Percentiles rank a stretch among this genome's conserved stretches.
phyloP scores from a whole-genome alignment of 257 asterid genomes.

The Buddleja alternifolia region DNA sequence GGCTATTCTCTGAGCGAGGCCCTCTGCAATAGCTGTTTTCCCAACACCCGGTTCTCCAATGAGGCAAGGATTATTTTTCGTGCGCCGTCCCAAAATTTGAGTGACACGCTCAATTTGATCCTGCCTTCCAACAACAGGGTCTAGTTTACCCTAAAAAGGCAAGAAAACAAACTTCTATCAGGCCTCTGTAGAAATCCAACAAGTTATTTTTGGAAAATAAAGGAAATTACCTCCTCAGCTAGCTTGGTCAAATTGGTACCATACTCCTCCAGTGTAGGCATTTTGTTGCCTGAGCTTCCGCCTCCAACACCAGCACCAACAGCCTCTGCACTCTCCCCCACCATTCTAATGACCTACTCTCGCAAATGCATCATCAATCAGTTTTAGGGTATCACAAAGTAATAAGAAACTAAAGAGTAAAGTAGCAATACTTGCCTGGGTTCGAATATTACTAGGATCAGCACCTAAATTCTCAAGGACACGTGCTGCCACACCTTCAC shows the following conservation, averaged over 20 bases:
- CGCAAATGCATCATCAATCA: constrained; percentile 18
- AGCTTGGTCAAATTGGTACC: constrained; percentile 78
- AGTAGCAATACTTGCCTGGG: constrained; percentile 58
- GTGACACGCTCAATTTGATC: constrained; percentile 94
- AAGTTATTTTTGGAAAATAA: constrained; percentile 8
- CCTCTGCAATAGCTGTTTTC: constrained; percentile 98
- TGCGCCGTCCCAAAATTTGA: constrained; percentile 94
- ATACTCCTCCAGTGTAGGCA: constrained; percentile 80
- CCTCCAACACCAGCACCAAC: constrained; percentile 89
- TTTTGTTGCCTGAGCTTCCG: constrained; percentile 72
- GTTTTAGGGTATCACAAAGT: constrained; percentile 38
- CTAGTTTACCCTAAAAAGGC: constrained; percentile 79
- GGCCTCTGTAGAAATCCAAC: not conserved
- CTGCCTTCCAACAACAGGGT: constrained; percentile 96
- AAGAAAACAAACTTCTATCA: constrained; percentile 22
- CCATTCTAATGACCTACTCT: constrained; percentile 73
- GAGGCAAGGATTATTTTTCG: constrained; percentile 96
- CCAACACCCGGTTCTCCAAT: constrained; percentile 99
- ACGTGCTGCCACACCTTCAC: constrained; percentile 99
- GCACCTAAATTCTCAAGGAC: constrained; percentile 97
- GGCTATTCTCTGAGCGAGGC: constrained; percentile 95
- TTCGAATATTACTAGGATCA: constrained; percentile 86
- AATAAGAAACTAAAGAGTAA: constrained; percentile 37
- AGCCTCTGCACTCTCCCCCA: constrained; percentile 78
- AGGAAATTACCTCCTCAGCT: constrained; percentile 80